phyloP scores from a whole-genome alignment of 1,139 yeast genomes.

The Protomyces pachydermus region DNA sequence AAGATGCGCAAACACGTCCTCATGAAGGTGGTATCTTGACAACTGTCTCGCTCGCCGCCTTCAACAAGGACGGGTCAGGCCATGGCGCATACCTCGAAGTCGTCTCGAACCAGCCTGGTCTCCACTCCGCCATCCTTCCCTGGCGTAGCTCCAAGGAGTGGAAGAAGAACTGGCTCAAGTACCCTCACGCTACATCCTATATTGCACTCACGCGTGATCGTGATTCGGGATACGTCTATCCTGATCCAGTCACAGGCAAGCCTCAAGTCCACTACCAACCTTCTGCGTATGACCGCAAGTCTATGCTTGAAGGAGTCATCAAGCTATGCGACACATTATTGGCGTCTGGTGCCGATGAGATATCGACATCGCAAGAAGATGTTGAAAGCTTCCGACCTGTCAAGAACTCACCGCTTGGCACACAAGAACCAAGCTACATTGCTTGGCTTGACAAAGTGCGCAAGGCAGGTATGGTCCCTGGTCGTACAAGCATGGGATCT shows the following conservation, averaged over 20 bases:
- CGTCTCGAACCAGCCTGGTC: slow-evolving; percentile 47
- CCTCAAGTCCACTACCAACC: slow-evolving; percentile 45
- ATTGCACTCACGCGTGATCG: slow-evolving; percentile 51
- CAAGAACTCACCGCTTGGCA: slow-evolving; percentile 45
- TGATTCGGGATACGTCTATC: slow-evolving; percentile 45
- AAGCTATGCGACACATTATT: slow-evolving; percentile 49
- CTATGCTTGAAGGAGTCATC: slow-evolving; percentile 45
- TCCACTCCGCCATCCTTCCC: slow-evolving; percentile 45
- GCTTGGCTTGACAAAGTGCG: slow-evolving; percentile 45
- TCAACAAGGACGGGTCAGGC: slow-evolving; percentile 52
- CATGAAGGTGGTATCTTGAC: slow-evolving; percentile 50
- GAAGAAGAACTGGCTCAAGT: slow-evolving; percentile 43
- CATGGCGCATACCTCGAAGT: slow-evolving; percentile 59
- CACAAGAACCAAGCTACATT: slow-evolving; percentile 48
- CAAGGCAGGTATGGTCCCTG: slow-evolving; percentile 39
- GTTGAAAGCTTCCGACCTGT: slow-evolving; percentile 44
- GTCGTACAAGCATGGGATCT: slow-evolving; percentile 46
- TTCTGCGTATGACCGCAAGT: slow-evolving; percentile 46
- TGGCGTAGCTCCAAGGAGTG: slow-evolving; percentile 45
- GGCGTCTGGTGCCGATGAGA: slow-evolving; percentile 51
- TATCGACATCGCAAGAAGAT: slow-evolving; percentile 40
- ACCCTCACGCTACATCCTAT: slow-evolving; percentile 45
- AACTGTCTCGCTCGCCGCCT: slow-evolving; percentile 48
- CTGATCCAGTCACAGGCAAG: slow-evolving; percentile 42
- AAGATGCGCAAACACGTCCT: slow-evolving; percentile 40